These are phyloP conservation scores for Marsdenia floribunda DNA, from an alignment of 257 asterid species.

Conservation along the genomic window DNA sequence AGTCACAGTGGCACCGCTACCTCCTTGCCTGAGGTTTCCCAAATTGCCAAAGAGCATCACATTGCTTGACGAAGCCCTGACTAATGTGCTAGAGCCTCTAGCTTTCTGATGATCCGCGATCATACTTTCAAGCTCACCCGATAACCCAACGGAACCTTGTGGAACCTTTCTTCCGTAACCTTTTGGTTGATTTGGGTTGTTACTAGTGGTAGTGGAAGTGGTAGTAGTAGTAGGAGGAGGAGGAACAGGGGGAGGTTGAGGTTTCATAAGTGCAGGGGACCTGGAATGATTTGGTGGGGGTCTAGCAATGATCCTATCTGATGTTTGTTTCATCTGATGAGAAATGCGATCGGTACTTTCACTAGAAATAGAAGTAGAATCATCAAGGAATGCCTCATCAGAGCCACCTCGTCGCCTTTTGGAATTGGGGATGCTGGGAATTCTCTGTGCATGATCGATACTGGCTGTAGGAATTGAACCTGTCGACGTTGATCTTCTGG, in stretches of 20 bases:
- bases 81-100: conserved; percentile 39
- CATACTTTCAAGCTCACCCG: conserved; percentile 76
- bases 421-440: conserved; percentile 36
- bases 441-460: conserved; percentile 19
- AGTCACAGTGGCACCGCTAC: conserved; percentile 8
- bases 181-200: conserved; percentile 10
- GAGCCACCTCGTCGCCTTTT: conserved; percentile 24
- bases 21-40: conserved; percentile 66
- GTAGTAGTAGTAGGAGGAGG: not conserved
- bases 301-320: conserved; percentile 54
- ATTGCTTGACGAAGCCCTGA: conserved; percentile 72
- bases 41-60: conserved; percentile 55
- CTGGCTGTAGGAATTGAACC: conserved; percentile 35
- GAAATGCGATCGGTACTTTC: not conserved
- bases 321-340: conserved; percentile 9
- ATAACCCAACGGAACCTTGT: conserved; percentile 39
- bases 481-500: conserved; percentile 48
- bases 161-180: conserved; percentile 37
- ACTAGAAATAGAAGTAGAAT: not conserved
- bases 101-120: conserved; percentile 60
- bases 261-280: conserved; percentile 26
- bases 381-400: conserved; percentile 18
- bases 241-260: conserved; percentile 25
- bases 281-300: conserved; percentile 51
- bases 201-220: no score